phyloP scores from a whole-genome alignment of 306 rosid genomes.

The Sicyos edulis region DNA sequence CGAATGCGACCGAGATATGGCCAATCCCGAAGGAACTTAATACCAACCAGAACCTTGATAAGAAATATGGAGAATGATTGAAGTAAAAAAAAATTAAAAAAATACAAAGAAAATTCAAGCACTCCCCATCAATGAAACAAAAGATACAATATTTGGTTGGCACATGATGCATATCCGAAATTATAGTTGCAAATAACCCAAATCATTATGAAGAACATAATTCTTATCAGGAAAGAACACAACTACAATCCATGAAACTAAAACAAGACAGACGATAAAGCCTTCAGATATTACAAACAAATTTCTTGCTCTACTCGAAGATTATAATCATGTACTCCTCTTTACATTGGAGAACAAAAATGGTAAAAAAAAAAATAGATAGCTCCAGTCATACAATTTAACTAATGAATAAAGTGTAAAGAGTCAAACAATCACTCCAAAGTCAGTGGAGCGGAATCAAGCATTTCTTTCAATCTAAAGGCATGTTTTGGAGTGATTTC shows the following conservation, averaged over 20 bases:
- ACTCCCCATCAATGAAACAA: neutral
- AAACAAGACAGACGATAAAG: neutral
- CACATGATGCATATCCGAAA: neutral
- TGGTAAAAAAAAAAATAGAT: neutral
- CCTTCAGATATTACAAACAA: neutral
- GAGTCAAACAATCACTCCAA: neutral
- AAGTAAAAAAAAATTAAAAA: slow-evolving; percentile 8
- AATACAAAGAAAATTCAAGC: neutral
- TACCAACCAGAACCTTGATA: slow-evolving; percentile 72
- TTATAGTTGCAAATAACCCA: neutral
- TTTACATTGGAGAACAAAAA: neutral
- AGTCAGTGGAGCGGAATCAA: too few species aligned
- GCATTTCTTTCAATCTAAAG: neutral
- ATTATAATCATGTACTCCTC: neutral
- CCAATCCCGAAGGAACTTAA: slow-evolving; percentile 71
- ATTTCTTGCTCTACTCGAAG: neutral
- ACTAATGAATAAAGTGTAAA: neutral
- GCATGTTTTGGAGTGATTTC: too few species aligned
- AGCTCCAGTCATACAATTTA: neutral
- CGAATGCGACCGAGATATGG: slow-evolving; percentile 75
- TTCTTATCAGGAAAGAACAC: slow-evolving; percentile 10
- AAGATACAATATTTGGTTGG: neutral
- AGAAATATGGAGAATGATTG: slow-evolving; percentile 14
- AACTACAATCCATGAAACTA: neutral
- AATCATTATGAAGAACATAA: neutral